phyloP scores from a whole-genome alignment of 2,329 filamentous ascomycete species.

The Colletotrichum simmondsii region DNA sequence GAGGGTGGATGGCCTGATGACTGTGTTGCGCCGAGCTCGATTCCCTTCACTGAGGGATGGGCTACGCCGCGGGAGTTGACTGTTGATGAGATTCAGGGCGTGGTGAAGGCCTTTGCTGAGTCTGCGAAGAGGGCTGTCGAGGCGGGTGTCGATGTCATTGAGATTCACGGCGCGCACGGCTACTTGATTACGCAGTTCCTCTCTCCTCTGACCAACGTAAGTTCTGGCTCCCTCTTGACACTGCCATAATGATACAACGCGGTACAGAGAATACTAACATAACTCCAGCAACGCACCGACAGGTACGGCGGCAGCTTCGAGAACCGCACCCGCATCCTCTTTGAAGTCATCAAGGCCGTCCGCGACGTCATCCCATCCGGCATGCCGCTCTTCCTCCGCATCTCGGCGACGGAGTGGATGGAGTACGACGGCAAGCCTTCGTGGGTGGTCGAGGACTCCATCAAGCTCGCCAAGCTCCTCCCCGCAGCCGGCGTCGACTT shows the following conservation, averaged over 20 bases:
- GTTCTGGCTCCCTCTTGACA: slow-evolving; percentile 19
- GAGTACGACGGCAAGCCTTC: slow-evolving; percentile 56
- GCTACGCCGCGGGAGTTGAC: slow-evolving; percentile 75
- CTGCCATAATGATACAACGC: not conserved
- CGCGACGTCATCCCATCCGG: slow-evolving; percentile 62
- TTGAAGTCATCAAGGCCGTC: slow-evolving; percentile 63
- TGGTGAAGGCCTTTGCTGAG: slow-evolving; percentile 72
- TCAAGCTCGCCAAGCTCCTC: slow-evolving; percentile 75
- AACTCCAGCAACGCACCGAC: slow-evolving; percentile 64
- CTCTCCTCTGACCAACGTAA: slow-evolving; percentile 65
- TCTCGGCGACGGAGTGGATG: slow-evolving; percentile 74
- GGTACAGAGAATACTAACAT: not conserved
- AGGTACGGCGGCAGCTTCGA: slow-evolving; percentile 73
- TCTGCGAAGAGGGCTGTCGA: slow-evolving; percentile 69
- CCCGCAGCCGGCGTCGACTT: slow-evolving; percentile 82
- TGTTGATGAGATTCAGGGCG: slow-evolving; percentile 71
- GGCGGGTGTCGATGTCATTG: slow-evolving; percentile 81
- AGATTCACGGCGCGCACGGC: slow-evolving; percentile 73
- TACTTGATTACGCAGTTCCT: slow-evolving; percentile 76
- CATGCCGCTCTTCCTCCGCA: slow-evolving; percentile 68
- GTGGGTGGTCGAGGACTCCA: slow-evolving; percentile 78
- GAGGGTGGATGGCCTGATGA: slow-evolving; percentile 68
- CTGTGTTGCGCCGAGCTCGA: slow-evolving; percentile 61
- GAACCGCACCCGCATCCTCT: slow-evolving; percentile 71
- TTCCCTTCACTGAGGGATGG: slow-evolving; percentile 71